Evolutionary conservation across 1,139 yeast species (phyloP).

Genomic region (Blastobotrys illinoisensis): DNA sequence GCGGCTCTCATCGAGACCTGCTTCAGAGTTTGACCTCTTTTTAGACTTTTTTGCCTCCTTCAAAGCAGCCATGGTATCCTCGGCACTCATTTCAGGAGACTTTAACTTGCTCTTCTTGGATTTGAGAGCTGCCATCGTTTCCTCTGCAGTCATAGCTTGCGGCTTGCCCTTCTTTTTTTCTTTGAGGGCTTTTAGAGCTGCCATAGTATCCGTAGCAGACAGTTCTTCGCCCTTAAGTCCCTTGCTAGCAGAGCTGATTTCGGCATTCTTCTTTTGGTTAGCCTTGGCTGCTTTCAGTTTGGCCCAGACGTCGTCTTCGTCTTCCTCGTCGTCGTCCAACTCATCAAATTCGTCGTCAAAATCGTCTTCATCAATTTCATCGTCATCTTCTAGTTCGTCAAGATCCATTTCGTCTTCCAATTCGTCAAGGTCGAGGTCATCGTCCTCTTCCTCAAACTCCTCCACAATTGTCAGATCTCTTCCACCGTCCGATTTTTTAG

Average conservation of each 20-base stretch:
- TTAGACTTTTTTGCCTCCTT: slow-evolving; percentile 16
- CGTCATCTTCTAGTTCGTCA: slow-evolving; percentile 23
- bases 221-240: slow-evolving; percentile 34
- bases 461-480: slow-evolving; percentile 12
- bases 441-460: not conserved
- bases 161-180: slow-evolving; percentile 11
- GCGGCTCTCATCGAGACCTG: slow-evolving; percentile 12
- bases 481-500: not conserved
- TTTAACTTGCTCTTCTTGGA: slow-evolving; percentile 36
- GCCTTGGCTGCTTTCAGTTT: slow-evolving; percentile 24
- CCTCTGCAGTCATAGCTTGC: slow-evolving; percentile 9
- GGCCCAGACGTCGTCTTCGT: slow-evolving; percentile 24
- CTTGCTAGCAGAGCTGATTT: slow-evolving; percentile 43
- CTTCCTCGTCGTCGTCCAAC: slow-evolving; percentile 22
- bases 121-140: slow-evolving; percentile 27
- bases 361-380: slow-evolving; percentile 26
- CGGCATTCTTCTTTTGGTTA: slow-evolving; percentile 15
- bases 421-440: not conserved
- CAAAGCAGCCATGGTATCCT: slow-evolving; percentile 26
- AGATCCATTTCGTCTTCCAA: slow-evolving; percentile 18
- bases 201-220: slow-evolving; percentile 23
- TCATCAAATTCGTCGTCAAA: slow-evolving; percentile 20
- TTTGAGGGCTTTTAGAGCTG: slow-evolving; percentile 19
- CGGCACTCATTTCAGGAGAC: slow-evolving; percentile 11
- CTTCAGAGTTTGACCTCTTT: slow-evolving; percentile 7